phyloP scores from a whole-genome alignment of 2,329 filamentous ascomycete genomes.

The Cytospora chrysosperma region DNA sequence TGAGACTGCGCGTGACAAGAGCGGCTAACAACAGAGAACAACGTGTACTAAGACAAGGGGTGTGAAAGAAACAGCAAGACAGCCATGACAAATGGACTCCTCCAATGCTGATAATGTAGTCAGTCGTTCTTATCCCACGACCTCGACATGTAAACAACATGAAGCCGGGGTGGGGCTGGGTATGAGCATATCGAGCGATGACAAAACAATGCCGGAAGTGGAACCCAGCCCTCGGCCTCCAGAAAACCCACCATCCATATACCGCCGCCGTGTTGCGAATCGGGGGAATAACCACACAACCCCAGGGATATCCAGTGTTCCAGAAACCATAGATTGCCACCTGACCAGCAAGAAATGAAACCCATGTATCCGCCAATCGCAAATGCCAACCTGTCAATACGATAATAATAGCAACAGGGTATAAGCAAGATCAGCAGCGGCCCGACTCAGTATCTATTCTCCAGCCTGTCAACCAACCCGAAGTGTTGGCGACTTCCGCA shows the following conservation, averaged over 20 bases:
- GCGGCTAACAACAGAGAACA: slow-evolving; percentile 16
- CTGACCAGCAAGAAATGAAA: slow-evolving; percentile 24
- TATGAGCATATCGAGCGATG: slow-evolving; percentile 15
- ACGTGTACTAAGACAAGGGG: slow-evolving; percentile 15
- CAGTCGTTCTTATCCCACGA: slow-evolving; percentile 6
- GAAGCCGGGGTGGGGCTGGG: slow-evolving; percentile 10
- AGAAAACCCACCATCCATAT: slow-evolving; percentile 18
- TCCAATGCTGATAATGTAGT: slow-evolving; percentile 24
- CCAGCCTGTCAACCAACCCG: neutral
- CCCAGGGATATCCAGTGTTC: slow-evolving; percentile 20
- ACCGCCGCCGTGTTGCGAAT: slow-evolving; percentile 9
- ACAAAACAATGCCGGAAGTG: slow-evolving; percentile 19
- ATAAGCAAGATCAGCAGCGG: slow-evolving; percentile 18
- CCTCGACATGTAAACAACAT: slow-evolving; percentile 16
- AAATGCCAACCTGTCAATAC: slow-evolving; percentile 8
- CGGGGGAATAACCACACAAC: slow-evolving; percentile 17
- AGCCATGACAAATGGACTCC: slow-evolving; percentile 25
- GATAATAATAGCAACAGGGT: slow-evolving; percentile 20
- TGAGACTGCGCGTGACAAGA: slow-evolving; percentile 16
- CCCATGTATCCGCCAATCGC: slow-evolving; percentile 13
- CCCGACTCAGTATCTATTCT: slow-evolving; percentile 8
- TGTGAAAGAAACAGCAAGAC: slow-evolving; percentile 19
- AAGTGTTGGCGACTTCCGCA: slow-evolving; percentile 2
- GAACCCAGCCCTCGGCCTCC: slow-evolving; percentile 11
- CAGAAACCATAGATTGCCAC: slow-evolving; percentile 7